phyloP scores from a whole-genome alignment of 1,284 basidiomycete genomes.

The Boletus sp. region DNA sequence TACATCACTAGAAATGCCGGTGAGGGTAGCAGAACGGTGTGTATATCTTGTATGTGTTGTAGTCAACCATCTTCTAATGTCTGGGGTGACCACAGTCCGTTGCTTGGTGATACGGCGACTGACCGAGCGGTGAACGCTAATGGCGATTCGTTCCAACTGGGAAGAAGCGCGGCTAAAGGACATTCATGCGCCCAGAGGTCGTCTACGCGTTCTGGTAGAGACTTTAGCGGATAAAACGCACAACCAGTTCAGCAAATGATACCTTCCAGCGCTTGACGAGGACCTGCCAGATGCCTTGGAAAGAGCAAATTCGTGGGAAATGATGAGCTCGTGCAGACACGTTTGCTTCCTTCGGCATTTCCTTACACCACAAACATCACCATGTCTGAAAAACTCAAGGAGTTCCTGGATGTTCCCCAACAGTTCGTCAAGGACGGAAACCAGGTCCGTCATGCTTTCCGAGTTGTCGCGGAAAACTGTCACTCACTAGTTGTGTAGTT shows the following conservation, averaged over 20 bases:
- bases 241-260: not conserved
- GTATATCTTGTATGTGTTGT: conserved; percentile 11
- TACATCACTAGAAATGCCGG: conserved; percentile 5
- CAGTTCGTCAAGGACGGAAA: conserved; percentile 93
- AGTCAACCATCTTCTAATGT: conserved; percentile 24
- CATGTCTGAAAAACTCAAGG: conserved; percentile 91
- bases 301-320: conserved; percentile 22
- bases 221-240: conserved; percentile 5
- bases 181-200: conserved; percentile 49
- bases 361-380: conserved; percentile 28
- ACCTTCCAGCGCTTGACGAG: conserved; percentile 11
- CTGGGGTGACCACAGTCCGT: conserved; percentile 6
- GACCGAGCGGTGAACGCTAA: conserved; percentile 24
- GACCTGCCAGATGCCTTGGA: not conserved
- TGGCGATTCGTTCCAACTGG: conserved; percentile 31
- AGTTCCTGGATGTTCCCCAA: conserved; percentile 90
- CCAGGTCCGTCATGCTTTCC: conserved; percentile 57
- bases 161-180: conserved; percentile 33
- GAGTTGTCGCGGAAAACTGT: not conserved
- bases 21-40: not conserved
- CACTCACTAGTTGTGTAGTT: conserved; percentile 56
- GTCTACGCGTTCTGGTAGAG: conserved; percentile 8
- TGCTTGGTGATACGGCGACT: conserved; percentile 8
- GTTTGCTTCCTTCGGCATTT: conserved; percentile 15
- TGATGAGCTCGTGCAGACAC: conserved; percentile 16